Evolutionary conservation across 768 basidiomycete genomes (phyloP), one percentile per base, ranked within the genome.

Genomic region (Tricholoma hemisulphureum): DNA sequence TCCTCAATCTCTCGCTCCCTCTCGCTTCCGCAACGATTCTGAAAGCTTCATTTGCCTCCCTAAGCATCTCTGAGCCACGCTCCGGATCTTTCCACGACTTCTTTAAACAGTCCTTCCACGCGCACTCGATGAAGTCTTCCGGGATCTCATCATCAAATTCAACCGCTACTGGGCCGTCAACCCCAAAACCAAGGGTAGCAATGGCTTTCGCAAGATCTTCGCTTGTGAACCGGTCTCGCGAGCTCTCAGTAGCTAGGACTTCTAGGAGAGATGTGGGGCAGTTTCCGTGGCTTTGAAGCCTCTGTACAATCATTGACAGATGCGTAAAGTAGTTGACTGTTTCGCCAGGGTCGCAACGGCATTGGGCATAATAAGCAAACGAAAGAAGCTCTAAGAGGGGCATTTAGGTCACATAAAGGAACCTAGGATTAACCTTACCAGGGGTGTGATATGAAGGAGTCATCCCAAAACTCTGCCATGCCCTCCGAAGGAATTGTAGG

Each of bases 321-420:
- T 78, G 75, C 2, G 82, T 80, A 69, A 90, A 92, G 68, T 91
- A 88, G 13, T 73, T 67, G 4, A 83, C 61, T 0, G 90, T 92
- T 34, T 77, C 72, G 3, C 71, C 74, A 28, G 90, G 89, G 64
- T 93, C 85, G 69, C 92, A 94, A 58, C 90, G 87, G 66, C 85
- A 88, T 69, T 93, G 90, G 0, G 89, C 86, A 55, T 86, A 71
- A 65, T 93, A 94, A 1, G 86, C 90, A 67, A 91, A 93, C n/a
- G 76, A 75, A 53, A 94, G 78, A 11, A 91, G 74, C 21, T 88
- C 91, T 93, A n/a, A 20, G 62, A 24, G 14, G 35, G 26, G 39
- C 48, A 46, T 58, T 59, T 32, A 51, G 49, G 48, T 43, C 21
- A 13, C 31, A 37, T 9, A 29, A 58, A n/a, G 34, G 48, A 9